Evolutionary conservation across 2,329 filamentous ascomycete species (phyloP).

Genomic region (Verticillium zaregamsianum): DNA sequence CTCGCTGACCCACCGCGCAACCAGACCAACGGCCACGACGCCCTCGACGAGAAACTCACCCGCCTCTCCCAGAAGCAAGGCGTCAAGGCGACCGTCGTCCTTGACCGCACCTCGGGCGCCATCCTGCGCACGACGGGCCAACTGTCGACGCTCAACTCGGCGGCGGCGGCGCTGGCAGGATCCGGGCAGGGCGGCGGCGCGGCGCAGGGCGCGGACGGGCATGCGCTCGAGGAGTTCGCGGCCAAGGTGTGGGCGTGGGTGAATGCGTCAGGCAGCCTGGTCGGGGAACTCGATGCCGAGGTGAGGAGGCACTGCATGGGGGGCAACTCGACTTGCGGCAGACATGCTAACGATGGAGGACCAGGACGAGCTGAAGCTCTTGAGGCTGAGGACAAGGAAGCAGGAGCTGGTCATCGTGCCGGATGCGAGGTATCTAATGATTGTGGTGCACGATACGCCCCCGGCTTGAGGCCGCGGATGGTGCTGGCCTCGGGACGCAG

Average conservation of each 20-base stretch:
- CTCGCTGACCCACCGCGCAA: not conserved
- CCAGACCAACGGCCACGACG: constrained; percentile 49
- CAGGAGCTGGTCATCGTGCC: constrained; percentile 82
- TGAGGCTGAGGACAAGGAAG: constrained; percentile 76
- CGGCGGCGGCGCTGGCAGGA: constrained; percentile 18
- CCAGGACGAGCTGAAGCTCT: constrained; percentile 70
- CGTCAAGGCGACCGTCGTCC: constrained; percentile 72
- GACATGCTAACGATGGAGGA: not conserved
- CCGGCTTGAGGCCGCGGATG: constrained; percentile 43
- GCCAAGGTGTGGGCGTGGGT: constrained; percentile 74
- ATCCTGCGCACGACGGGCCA: constrained; percentile 74
- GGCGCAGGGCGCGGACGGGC: constrained; percentile 43
- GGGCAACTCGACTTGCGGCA: not conserved
- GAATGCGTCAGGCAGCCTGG: constrained; percentile 61
- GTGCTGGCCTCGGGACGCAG: not conserved
- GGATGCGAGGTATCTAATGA: constrained; percentile 72
- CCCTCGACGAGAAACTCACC: constrained; percentile 60
- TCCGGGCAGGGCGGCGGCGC: constrained; percentile 43
- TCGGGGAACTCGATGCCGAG: constrained; percentile 70
- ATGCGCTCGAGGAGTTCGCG: constrained; percentile 68
- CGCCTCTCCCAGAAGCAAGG: constrained; percentile 73
- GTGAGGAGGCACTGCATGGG: constrained; percentile 31
- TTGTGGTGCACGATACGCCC: constrained; percentile 79
- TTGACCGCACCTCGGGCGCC: constrained; percentile 67
- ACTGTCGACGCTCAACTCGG: constrained; percentile 52